Evolutionary conservation across 1,284 basidiomycete species (phyloP).

Genomic region (Xerocomus nothofagi): DNA sequence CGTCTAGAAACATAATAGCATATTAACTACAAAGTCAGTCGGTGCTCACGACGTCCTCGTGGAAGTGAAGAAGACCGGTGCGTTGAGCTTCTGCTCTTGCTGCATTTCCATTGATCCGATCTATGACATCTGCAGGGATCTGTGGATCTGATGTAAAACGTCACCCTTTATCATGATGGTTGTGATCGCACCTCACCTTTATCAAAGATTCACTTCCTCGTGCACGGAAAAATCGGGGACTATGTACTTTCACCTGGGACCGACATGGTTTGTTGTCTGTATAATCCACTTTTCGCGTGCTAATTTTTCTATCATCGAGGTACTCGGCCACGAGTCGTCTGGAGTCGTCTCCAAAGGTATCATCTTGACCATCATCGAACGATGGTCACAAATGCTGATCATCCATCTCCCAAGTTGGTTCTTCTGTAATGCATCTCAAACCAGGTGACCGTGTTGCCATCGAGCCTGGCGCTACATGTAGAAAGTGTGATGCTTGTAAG

Average conservation of each 20-base stretch:
- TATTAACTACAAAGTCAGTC: slow-evolving; percentile 43
- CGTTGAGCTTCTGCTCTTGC: slow-evolving; percentile 27
- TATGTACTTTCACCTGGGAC: slow-evolving; percentile 62
- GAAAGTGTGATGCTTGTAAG: slow-evolving; percentile 74
- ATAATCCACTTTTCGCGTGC: slow-evolving; percentile 1
- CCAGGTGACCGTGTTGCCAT: slow-evolving; percentile 86
- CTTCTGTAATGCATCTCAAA: slow-evolving; percentile 48
- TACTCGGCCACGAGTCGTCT: slow-evolving; percentile 59
- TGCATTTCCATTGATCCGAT: slow-evolving; percentile 10
- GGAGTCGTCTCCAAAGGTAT: slow-evolving; percentile 47
- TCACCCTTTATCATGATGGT: background rate
- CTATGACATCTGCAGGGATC: slow-evolving; percentile 56
- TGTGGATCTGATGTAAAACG: slow-evolving; percentile 85
- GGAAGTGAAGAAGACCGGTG: slow-evolving; percentile 89
- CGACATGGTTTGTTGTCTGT: slow-evolving; percentile 62
- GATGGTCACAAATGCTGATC: background rate
- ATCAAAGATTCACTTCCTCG: slow-evolving; percentile 70
- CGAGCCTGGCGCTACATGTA: slow-evolving; percentile 80
- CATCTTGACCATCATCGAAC: background rate
- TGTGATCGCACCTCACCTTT: slow-evolving; percentile 8
- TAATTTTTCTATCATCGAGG: slow-evolving; percentile 29
- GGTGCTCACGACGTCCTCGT: slow-evolving; percentile 82
- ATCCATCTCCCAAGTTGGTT: slow-evolving; percentile 28
- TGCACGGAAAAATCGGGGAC: slow-evolving; percentile 75
- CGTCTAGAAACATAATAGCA: background rate